Conservation (phyloP, 306 rosid genomes). For the Mimosa bimucronata region DNA sequence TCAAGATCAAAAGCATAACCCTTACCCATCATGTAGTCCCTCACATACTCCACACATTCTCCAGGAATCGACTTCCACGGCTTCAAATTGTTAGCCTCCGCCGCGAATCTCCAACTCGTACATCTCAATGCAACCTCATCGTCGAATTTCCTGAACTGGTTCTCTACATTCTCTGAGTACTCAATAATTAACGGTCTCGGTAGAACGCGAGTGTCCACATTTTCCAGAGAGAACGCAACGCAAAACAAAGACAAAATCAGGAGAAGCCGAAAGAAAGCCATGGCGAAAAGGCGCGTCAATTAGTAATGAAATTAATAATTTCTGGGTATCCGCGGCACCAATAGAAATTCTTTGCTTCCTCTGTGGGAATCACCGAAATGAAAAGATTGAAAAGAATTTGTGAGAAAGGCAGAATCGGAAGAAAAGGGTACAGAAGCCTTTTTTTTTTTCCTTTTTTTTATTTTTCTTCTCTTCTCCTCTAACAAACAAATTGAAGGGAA, state of each 20-base stretch:
- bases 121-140: conserved; percentile 57
- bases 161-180: conserved; percentile 37
- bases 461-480: neutral
- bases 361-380: neutral
- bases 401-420: neutral
- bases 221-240: conserved; percentile 48
- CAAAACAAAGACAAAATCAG: conserved; percentile 37
- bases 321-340: neutral
- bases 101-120: conserved; percentile 83
- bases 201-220: conserved; percentile 46
- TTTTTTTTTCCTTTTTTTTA: no score
- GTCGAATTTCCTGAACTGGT: conserved; percentile 30
- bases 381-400: neutral
- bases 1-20: conserved; percentile 61
- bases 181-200: conserved; percentile 68
- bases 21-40: conserved; percentile 60
- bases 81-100: conserved; percentile 70
- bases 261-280: conserved; percentile 6
- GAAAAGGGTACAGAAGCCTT: neutral
- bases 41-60: conserved; percentile 70
- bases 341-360: conserved; percentile 9
- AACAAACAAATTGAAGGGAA: neutral
- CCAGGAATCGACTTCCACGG: conserved; percentile 73
- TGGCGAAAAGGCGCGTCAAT: neutral
- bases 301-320: no score